Evolutionary conservation across 371 early-diverging fungal species (phyloP), one percentile per base, ranked within the genome.

Genomic region (Enterospora canceri): DNA sequence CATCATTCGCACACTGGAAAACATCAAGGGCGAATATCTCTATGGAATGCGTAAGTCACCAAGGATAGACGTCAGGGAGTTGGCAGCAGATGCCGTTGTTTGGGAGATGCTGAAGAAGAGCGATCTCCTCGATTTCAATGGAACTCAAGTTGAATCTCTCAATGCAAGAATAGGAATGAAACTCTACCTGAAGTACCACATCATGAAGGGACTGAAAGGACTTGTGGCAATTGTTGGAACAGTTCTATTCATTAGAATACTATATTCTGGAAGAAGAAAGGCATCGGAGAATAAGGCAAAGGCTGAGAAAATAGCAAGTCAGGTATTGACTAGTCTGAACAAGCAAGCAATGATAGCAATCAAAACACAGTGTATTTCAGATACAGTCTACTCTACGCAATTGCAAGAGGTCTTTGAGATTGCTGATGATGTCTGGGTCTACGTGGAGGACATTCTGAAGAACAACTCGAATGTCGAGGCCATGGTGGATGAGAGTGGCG

Each of bases 271-370:
- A 53, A 62, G 56, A 46, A 26, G 35, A 29, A 53, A 40, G 34
- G 50, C 16, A 5, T 0, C 24, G 0, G 55, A 63, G 33, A 29
- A 50, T 12, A 19, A 47, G 5, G 18, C 32, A 21, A 28, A 29
- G n/a, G 67, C 70, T 31, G 28, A 53, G 2, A 59, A 56, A 40
- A 46, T 62, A 26, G 23, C 54, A 0, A 70, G 62, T 40, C 64
- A 70, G 23, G 40, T 74, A 47, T 49, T 63, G 1, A 67, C 57
- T 49, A 53, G 59, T 2, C 29, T 74, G 4, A 48, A 54, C n/a
- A 74, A 70, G 21, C 75, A 74, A 40, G 28, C 69, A 26, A 54
- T 68, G 15, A 57, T 70, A 18, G 70, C 75, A 53, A 49, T 53
- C 15, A 65, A 57, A 30, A 70, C 69, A 35, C 19, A 50, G 1